Evolutionary conservation across 805 yeast genomes (phyloP), one percentile per base, ranked within the genome.

Genomic region (Ogataea parapolymorpha): DNA sequence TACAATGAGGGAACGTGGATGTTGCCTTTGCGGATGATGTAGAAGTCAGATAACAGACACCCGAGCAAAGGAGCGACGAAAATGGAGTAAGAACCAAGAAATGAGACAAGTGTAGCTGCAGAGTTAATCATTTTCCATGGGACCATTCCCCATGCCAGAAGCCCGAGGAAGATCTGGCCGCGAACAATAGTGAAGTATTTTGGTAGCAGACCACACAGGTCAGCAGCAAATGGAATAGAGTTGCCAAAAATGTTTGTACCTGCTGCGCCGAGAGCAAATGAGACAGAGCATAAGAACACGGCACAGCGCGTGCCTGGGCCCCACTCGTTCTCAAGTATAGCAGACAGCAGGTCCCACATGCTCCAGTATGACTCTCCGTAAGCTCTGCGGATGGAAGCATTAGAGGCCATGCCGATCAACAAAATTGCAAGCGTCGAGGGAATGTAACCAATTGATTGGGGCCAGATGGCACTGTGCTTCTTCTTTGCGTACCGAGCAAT

Each of bases 201-300:
- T 32, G 62, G 63, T 4, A 55, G 32, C 29, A 57, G 43, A 26
- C 59, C 59, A 8, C 54, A 40, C 14, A 57, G 31, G 41, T 58
- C 63, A 16, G 57, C 55, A 11, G 62, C 58, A 35, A 51, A 48
- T 10, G 55, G 54, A 32, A 51, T 51, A 5, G 52, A 49, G 43
- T 58, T 58, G 12, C 56, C 63, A 48, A 58, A 57, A 17, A 55
- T 57, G 34, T 58, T 58, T 4, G 63, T 58, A 35, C 61, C 61
- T 13, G 61, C 62, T 23, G 58, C 55, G 4, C 59, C 62, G 22
- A 51, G 25, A 6, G 52, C 54, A 35, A 45, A 49, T 8, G 52
- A 29, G 6, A 39, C 20, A 17, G 46, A 35, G 29, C 50, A 48
- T 23, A 57, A 45, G 39, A 42, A 57, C 9, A 57, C 41, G 14